Evolutionary conservation across 2,329 filamentous ascomycete genomes (phyloP).

Genomic region (Aspergillus bombycis): DNA sequence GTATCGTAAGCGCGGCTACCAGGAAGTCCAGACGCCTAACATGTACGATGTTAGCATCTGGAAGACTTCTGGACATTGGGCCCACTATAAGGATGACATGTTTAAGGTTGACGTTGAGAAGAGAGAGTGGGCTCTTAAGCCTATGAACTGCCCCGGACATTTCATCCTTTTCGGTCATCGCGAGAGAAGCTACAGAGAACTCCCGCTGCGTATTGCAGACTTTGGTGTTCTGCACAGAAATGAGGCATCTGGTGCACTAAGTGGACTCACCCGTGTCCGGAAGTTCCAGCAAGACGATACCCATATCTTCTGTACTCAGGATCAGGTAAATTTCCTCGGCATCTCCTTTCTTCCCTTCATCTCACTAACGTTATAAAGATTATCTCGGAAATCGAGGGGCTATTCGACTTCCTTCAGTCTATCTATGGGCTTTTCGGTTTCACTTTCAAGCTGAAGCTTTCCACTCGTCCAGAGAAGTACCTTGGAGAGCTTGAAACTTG

Average conservation of each 20-base stretch:
- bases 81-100: slow-evolving; percentile 94
- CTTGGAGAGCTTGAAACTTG: slow-evolving; percentile 86
- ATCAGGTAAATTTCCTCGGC: slow-evolving; percentile 57
- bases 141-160: slow-evolving; percentile 98
- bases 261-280: slow-evolving; percentile 86
- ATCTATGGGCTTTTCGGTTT: slow-evolving; percentile 85
- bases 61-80: slow-evolving; percentile 95
- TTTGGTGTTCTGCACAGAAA: slow-evolving; percentile 96
- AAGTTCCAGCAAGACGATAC: slow-evolving; percentile 96
- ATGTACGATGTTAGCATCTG: slow-evolving; percentile 94
- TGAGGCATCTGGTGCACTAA: slow-evolving; percentile 88
- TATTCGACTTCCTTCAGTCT: slow-evolving; percentile 83
- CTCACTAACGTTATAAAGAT: slow-evolving; percentile 47
- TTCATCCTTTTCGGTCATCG: slow-evolving; percentile 84
- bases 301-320: slow-evolving; percentile 90
- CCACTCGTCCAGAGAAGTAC: slow-evolving; percentile 85
- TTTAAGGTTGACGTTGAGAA: slow-evolving; percentile 83
- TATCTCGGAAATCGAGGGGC: slow-evolving; percentile 72
- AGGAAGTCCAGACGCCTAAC: slow-evolving; percentile 93
- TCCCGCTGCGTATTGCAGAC: slow-evolving; percentile 91
- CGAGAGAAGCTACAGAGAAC: slow-evolving; percentile 82
- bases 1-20: slow-evolving; percentile 91
- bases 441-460: slow-evolving; percentile 91
- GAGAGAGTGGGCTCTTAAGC: slow-evolving; percentile 82
- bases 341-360: not conserved